Evolutionary conservation across 2,329 filamentous ascomycete species (phyloP).

Genomic region (Epichloe coenophiala): DNA sequence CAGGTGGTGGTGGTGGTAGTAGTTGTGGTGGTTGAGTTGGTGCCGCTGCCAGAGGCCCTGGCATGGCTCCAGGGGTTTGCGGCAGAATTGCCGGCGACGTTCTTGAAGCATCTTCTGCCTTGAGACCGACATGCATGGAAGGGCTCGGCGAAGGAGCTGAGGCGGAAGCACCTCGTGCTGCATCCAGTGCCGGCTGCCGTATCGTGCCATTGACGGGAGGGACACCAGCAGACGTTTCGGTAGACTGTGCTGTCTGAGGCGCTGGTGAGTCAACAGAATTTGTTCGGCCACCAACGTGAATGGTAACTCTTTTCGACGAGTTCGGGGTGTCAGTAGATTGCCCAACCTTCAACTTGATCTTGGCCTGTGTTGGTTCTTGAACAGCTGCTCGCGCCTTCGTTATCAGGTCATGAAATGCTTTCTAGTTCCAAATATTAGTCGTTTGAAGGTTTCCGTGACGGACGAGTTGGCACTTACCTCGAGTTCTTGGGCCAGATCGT

Average conservation of each 20-base stretch:
- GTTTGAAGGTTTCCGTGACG: not conserved
- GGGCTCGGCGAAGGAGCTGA: slow-evolving; percentile 32
- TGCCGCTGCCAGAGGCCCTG: slow-evolving; percentile 3
- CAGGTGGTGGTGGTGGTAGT: slow-evolving; percentile 9
- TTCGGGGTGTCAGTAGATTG: slow-evolving; percentile 29
- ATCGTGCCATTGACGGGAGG: slow-evolving; percentile 12
- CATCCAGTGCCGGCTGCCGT: slow-evolving; percentile 18
- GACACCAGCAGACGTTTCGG: slow-evolving; percentile 11
- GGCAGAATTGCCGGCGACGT: slow-evolving; percentile 14
- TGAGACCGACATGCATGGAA: slow-evolving; percentile 20
- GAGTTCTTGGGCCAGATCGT: slow-evolving; percentile 60
- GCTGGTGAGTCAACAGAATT: slow-evolving; percentile 39
- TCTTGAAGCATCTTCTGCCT: slow-evolving; percentile 21
- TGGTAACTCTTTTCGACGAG: slow-evolving; percentile 52
- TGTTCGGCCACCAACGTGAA: slow-evolving; percentile 51
- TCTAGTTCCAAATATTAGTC: slow-evolving; percentile 29
- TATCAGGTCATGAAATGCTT: slow-evolving; percentile 54
- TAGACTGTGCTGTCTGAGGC: slow-evolving; percentile 20
- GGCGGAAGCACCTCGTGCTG: slow-evolving; percentile 25
- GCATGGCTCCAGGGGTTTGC: slow-evolving; percentile 8
- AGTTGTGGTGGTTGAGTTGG: slow-evolving; percentile 7
- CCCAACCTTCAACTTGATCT: slow-evolving; percentile 68
- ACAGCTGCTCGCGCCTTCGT: slow-evolving; percentile 60
- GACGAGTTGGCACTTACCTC: slow-evolving; percentile 39
- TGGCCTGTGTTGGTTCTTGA: slow-evolving; percentile 57